These are phyloP conservation scores for Malassezia pachydermatis DNA, from an alignment of 1,284 basidiomycete genomes.

Conservation along the genomic window DNA sequence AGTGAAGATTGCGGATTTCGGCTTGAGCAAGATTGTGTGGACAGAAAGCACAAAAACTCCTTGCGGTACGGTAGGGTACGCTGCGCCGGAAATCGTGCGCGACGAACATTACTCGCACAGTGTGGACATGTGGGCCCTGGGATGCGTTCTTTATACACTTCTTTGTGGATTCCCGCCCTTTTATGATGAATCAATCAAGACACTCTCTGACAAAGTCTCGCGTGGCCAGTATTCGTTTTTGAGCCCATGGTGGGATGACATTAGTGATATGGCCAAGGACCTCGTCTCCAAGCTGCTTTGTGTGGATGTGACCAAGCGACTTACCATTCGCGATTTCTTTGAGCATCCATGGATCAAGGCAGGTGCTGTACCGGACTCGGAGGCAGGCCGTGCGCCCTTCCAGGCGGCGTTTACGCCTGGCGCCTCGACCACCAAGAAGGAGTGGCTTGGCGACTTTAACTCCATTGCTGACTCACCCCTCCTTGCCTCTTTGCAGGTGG, in stretches of 20 bases:
- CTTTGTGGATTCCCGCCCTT: constrained; percentile 97
- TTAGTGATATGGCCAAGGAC: constrained; percentile 81
- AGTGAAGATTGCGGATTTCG: constrained; percentile 99
- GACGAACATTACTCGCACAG: constrained; percentile 97
- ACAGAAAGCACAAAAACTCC: constrained; percentile 98
- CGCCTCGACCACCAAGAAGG: not conserved
- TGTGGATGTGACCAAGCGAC: constrained; percentile 86
- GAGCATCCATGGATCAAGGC: constrained; percentile 74
- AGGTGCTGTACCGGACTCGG: constrained; percentile 53
- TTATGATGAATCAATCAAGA: constrained; percentile 97
- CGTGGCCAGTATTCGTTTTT: constrained; percentile 95
- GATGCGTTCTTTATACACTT: constrained; percentile 94
- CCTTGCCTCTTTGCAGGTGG: constrained; percentile 60
- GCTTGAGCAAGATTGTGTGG: constrained; percentile 96
- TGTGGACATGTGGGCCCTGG: constrained; percentile 99
- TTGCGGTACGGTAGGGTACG: constrained; percentile 97
- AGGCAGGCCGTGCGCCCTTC: not conserved
- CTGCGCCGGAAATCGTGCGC: constrained; percentile 98
- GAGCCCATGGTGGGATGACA: constrained; percentile 99
- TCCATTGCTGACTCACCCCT: constrained; percentile 72
- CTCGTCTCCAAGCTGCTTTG: constrained; percentile 88
- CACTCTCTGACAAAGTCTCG: constrained; percentile 96
- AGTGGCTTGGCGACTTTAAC: not conserved
- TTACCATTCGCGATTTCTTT: constrained; percentile 95
- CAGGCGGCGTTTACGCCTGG: not conserved